Evolutionary conservation across 805 yeast genomes (phyloP).

Genomic region (Clavispora vitiphila): DNA sequence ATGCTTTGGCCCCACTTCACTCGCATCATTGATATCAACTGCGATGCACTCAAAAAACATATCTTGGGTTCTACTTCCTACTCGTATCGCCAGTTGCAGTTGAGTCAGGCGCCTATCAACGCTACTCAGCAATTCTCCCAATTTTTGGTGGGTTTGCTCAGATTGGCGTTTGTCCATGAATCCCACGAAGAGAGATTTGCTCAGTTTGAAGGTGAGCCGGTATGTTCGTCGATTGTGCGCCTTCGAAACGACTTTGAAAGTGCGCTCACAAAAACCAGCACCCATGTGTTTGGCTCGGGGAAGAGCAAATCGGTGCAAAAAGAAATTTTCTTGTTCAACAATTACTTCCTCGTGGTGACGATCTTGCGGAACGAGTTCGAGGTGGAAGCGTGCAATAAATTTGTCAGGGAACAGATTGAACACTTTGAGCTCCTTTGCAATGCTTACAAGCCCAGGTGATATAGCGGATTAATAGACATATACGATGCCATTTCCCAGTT

Average conservation of each 20-base stretch:
- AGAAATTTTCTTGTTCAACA: constrained; percentile 71
- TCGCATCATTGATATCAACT: constrained; percentile 67
- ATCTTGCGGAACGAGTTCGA: constrained; percentile 42
- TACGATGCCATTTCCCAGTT: too few species aligned
- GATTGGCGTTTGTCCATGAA: constrained; percentile 32
- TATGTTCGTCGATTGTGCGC: constrained; percentile 62
- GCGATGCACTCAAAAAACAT: constrained; percentile 61
- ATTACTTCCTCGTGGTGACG: constrained; percentile 59
- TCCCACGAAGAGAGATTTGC: constrained; percentile 21
- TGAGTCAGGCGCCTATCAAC: constrained; percentile 38
- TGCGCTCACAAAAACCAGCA: constrained; percentile 65
- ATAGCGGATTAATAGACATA: too few species aligned
- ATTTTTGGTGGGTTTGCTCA: constrained; percentile 64
- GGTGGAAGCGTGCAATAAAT: constrained; percentile 14
- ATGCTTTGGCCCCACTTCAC: constrained; percentile 86
- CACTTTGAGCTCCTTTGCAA: constrained; percentile 38
- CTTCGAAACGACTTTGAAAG: constrained; percentile 78
- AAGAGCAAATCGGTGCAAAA: constrained; percentile 41
- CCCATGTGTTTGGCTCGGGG: constrained; percentile 26
- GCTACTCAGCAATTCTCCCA: constrained; percentile 79
- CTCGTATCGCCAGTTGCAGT: constrained; percentile 18
- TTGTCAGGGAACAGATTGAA: constrained; percentile 31
- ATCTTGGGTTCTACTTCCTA: constrained; percentile 24
- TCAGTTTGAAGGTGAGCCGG: constrained; percentile 54
- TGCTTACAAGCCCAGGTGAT: constrained; percentile 26